Evolutionary conservation across 768 basidiomycete species (phyloP), one percentile per base, ranked within the genome.

Genomic region (Mycena vulgaris): DNA sequence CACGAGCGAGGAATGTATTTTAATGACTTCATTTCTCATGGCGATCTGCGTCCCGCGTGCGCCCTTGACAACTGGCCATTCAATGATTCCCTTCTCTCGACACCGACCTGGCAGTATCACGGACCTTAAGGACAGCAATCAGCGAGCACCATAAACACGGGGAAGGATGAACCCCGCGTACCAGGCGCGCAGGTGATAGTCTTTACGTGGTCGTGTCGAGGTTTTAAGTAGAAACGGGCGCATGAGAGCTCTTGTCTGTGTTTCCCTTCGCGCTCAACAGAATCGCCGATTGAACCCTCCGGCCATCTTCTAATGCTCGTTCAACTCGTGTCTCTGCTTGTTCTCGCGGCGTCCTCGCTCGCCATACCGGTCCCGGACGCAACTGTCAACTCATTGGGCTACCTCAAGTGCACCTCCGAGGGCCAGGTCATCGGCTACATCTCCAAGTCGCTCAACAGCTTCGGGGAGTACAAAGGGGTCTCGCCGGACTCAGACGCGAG

Each of bases 401-500:
- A 66, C 45, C 64, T 66, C 7, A 19, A 35, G 33, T 57, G 55
- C 47, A 48, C 45, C 19, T 56, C 64, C n/a, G 6, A 28, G 11
- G 56, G 56, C 6, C n/a, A 58, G 14, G 47, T 58, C 19, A 66
- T 13, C n/a, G 64, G 64, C 45, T 66, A 66, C 64, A 23, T 66
- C 42, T 35, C 55, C 17, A 45, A 37, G 55, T 35, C 62, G 21
- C 37, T 63, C 21, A 69, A 63, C 62, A 39, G 33, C 19, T 30
- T 7, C 37, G 68, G 68, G 21, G 62, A 52, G 61, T 69, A 58
- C 61, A 58, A 37, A 17, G 68, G 68, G 33, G 68, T 69, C n/a
- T 63, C 62, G 28, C 55, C 68, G 25, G 37, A 39, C 45, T 30
- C 33, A 2, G 55, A 69, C 31, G 6, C 59, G 62, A 59, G 19